Evolutionary conservation across 495 filamentous ascomycete species (phyloP), one percentile per base, ranked within the genome.

Genomic region (Physcia stellaris): DNA sequence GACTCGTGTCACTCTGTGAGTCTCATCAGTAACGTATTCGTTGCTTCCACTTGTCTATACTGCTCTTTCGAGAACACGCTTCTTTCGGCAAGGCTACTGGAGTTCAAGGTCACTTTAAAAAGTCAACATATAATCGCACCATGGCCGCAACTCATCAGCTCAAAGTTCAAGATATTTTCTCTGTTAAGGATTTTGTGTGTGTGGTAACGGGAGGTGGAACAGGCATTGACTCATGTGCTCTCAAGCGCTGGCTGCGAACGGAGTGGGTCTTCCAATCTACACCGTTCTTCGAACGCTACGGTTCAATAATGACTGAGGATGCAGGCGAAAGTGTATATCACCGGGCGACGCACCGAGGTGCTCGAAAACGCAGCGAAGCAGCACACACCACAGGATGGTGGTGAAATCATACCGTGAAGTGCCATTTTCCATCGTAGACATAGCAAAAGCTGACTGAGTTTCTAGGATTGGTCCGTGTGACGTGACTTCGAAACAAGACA

Each of bases 151-250:
- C 60, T 38, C 44, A 59, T 23, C 55, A 70, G 40, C 59, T 77
- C 40, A 58, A 64, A 43, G 61, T 64, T 32, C 53, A 64, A 35
- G 65, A 68, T 32, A 66, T 80, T 27, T 82, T 82, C 56, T 62
- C 66, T 27, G 64, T 77, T 29, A 68, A 73, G 43, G 73, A 65
- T 40, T 68, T 69, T 48, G 73, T 80, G 15, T 75, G 73, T 36
- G 64, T 81, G 4, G 61, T 78, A 2, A 76, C 72, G n/a, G 73
- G 71, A 42, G 53, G 53, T 12, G 55, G 30, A 22, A 52, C 50
- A n/a, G 57, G 57, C n/a, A 60, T 61, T 32, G 57, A 58, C 3
- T 40, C 6, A 60, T 61, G 58, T 44, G 42, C 20, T 47, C 57
- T 2, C 57, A 61, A 42, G 58, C 52, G 0, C 43, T 61, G 18